Evolutionary conservation across 2,329 filamentous ascomycete species (phyloP).

Genomic region (Lasiodiplodia hormozganensis): DNA sequence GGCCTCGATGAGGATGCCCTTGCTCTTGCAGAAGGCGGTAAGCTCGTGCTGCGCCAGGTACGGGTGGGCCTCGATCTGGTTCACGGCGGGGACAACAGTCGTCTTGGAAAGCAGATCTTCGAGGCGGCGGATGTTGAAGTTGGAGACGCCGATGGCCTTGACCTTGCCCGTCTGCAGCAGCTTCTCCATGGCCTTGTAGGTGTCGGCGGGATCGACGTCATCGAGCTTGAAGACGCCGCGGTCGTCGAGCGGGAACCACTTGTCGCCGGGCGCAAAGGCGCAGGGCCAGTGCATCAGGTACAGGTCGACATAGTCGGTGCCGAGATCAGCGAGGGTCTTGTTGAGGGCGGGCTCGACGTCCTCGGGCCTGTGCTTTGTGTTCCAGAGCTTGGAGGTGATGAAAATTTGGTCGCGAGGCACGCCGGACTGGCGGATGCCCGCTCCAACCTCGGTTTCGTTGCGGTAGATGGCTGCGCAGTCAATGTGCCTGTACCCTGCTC

Average conservation of each 20-base stretch:
- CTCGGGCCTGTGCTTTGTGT: conserved; percentile 55
- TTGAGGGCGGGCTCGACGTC: conserved; percentile 52
- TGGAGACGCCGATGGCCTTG: conserved; percentile 56
- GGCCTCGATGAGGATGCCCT: conserved; percentile 56
- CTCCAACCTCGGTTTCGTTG: conserved; percentile 71
- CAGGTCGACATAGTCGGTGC: conserved; percentile 42
- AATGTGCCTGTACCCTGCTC: conserved; percentile 44
- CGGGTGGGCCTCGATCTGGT: conserved; percentile 75
- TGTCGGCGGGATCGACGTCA: conserved; percentile 51
- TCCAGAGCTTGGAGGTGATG: conserved; percentile 72
- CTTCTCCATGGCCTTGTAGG: conserved; percentile 60
- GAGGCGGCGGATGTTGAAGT: conserved; percentile 56
- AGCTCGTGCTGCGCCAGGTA: conserved; percentile 69
- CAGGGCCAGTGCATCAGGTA: conserved; percentile 63
- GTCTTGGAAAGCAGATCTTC: conserved; percentile 62
- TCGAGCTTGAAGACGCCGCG: conserved; percentile 21
- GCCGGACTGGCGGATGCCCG: conserved; percentile 68
- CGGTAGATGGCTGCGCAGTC: conserved; percentile 41
- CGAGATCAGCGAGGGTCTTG: conserved; percentile 39
- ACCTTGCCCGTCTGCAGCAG: conserved; percentile 36
- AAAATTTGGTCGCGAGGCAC: conserved; percentile 71
- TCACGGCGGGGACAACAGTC: conserved; percentile 70
- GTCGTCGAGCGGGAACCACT: conserved; percentile 46
- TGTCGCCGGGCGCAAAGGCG: conserved; percentile 58
- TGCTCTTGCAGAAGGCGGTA: conserved; percentile 59